Percentiles rank a stretch among this genome's conserved stretches.
Conservation (phyloP, 176 grass and related monocot species). For the Rhynchospora pubera region DNA sequence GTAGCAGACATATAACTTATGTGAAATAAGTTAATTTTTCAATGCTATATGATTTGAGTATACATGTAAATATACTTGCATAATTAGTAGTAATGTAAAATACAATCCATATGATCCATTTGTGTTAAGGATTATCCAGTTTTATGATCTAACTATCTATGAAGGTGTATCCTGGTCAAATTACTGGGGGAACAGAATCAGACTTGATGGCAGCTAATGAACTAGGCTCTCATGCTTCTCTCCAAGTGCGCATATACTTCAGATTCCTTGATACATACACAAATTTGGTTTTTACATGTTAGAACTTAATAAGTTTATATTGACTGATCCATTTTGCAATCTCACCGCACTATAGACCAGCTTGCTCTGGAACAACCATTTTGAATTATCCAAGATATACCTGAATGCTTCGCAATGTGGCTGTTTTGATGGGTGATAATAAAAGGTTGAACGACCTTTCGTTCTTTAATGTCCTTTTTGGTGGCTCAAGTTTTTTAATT, state of each 20-base stretch:
- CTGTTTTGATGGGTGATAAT: neutral
- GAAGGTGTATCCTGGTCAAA: conserved; percentile 84
- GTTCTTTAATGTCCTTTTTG: neutral
- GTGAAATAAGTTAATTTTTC: neutral
- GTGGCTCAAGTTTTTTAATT: neutral
- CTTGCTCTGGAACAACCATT: neutral
- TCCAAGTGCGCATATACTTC: conserved; percentile 58
- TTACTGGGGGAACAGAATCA: conserved; percentile 64
- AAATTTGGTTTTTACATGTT: neutral
- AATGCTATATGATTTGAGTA: neutral
- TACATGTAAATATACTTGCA: conserved; percentile 13
- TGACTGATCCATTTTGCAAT: neutral
- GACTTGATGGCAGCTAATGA: conserved; percentile 96
- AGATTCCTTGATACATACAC: neutral
- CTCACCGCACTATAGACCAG: neutral
- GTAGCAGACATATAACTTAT: neutral
- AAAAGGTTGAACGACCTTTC: too few species aligned
- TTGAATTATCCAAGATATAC: neutral
- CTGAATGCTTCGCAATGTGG: neutral
- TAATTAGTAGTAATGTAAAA: neutral
- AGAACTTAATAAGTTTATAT: neutral
- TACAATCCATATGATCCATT: neutral
- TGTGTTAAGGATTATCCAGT: conserved; percentile 5
- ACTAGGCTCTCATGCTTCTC: conserved; percentile 55
- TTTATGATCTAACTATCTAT: conserved; percentile 39